phyloP scores from a whole-genome alignment of 2,329 filamentous ascomycete genomes.

The Xylaria multiplex region DNA sequence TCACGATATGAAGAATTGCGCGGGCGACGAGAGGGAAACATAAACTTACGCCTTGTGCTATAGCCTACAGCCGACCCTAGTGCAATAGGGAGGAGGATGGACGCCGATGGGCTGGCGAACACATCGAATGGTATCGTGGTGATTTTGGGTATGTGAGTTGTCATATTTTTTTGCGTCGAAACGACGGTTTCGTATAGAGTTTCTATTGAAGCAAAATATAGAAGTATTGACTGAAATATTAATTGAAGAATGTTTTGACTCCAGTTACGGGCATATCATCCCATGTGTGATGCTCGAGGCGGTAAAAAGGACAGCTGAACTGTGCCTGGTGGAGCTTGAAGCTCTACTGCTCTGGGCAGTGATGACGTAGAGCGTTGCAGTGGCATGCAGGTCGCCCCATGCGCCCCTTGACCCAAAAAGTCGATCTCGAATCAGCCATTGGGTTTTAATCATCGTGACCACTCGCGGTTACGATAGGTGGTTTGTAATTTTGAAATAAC shows the following conservation, averaged over 20 bases:
- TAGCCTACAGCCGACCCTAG: constrained; percentile 80
- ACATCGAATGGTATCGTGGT: constrained; percentile 74
- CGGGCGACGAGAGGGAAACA: constrained; percentile 2
- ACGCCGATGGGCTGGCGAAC: constrained; percentile 76
- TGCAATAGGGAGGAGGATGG: constrained; percentile 79
- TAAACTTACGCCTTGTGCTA: constrained; percentile 67
- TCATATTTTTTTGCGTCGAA: constrained; percentile 65
- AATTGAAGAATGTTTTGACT: not conserved
- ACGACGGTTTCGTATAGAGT: not conserved
- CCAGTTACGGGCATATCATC: not conserved
- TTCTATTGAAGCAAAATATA: not conserved
- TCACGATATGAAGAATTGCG: constrained; percentile 7
- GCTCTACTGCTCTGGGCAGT: constrained; percentile 15
- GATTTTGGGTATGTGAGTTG: constrained; percentile 79
- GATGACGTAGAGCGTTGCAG: constrained; percentile 30
- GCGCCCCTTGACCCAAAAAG: not conserved
- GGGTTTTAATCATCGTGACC: constrained; percentile 9
- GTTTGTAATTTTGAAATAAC: not conserved
- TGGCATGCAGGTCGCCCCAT: constrained; percentile 8
- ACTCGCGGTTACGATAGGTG: not conserved
- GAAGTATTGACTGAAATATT: not conserved
- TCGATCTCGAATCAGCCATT: constrained; percentile 12
- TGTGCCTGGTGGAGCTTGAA: constrained; percentile 13
- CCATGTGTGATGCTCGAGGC: not conserved
- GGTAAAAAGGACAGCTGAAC: not conserved